phyloP scores from a whole-genome alignment of 208 protist genomes.

The Trypanosoma grayi region DNA sequence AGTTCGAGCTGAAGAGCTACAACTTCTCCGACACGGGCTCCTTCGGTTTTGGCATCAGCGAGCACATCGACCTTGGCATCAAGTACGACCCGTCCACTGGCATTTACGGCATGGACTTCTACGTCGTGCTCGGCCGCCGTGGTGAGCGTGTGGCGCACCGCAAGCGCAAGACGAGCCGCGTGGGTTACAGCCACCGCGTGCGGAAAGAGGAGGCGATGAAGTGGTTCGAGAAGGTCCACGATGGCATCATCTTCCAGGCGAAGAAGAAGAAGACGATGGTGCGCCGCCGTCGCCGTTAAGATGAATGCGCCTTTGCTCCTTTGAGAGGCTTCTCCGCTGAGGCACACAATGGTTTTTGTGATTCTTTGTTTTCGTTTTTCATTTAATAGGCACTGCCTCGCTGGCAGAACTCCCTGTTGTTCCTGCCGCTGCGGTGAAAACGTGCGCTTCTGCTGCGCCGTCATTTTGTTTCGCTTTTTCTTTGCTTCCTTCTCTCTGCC shows the following conservation, averaged over 20 bases:
- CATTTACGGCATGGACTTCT: constrained; percentile 99
- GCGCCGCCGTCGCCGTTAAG: constrained; percentile 98
- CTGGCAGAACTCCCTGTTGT: neutral
- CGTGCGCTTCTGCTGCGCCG: neutral
- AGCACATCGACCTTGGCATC: constrained; percentile 99
- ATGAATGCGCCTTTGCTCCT: constrained; percentile 19
- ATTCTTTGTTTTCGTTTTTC: constrained; percentile 15
- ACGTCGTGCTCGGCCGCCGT: constrained; percentile 98
- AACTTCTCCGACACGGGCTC: constrained; percentile 97
- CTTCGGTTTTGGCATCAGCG: constrained; percentile 99
- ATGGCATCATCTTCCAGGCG: constrained; percentile 95
- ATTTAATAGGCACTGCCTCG: neutral
- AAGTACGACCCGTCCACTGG: constrained; percentile 99
- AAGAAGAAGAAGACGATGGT: constrained; percentile 97
- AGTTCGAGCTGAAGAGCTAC: constrained; percentile 97
- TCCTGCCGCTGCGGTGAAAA: too few relatives aligned
- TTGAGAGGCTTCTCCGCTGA: constrained; percentile 1
- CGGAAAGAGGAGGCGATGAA: constrained; percentile 98
- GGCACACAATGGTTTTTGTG: constrained; percentile 5
- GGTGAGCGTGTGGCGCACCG: constrained; percentile 95
- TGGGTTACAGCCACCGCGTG: constrained; percentile 95
- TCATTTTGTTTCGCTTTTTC: neutral
- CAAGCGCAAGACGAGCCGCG: constrained; percentile 71
- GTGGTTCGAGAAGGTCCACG: constrained; percentile 99
- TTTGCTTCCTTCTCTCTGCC: neutral